Evolutionary conservation across 2,329 filamentous ascomycete species (phyloP).

Genomic region (Xylariaceae sp.): DNA sequence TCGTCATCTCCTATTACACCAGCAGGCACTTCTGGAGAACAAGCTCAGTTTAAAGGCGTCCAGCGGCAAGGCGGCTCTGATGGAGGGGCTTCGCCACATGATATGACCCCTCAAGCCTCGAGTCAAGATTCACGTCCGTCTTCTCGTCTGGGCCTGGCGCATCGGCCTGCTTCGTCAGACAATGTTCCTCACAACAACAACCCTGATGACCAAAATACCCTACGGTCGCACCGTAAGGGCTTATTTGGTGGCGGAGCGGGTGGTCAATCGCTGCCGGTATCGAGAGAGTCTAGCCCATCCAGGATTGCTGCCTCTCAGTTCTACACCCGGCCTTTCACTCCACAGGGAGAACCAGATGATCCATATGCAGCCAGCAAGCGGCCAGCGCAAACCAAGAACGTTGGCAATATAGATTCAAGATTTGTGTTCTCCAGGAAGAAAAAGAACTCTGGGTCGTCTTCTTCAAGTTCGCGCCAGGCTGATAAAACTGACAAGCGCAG

Average conservation of each 20-base stretch:
- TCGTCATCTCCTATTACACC: slow-evolving; percentile 87
- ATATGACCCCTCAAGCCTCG: slow-evolving; percentile 66
- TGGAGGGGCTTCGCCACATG: slow-evolving; percentile 30
- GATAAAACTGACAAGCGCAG: slow-evolving; percentile 46
- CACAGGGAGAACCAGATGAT: slow-evolving; percentile 73
- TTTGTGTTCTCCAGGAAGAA: slow-evolving; percentile 81
- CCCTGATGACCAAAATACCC: slow-evolving; percentile 30
- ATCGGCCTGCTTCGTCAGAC: slow-evolving; percentile 40
- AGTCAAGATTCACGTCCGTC: slow-evolving; percentile 46
- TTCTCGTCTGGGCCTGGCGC: slow-evolving; percentile 35
- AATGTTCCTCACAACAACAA: slow-evolving; percentile 38
- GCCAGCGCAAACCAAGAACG: slow-evolving; percentile 60
- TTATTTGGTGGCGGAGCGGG: slow-evolving; percentile 47
- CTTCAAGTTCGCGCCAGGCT: slow-evolving; percentile 43
- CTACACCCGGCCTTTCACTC: slow-evolving; percentile 71
- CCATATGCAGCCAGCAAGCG: slow-evolving; percentile 82
- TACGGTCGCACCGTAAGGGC: slow-evolving; percentile 43
- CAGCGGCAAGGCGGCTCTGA: slow-evolving; percentile 21
- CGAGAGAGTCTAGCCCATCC: slow-evolving; percentile 60
- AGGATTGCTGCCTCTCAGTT: slow-evolving; percentile 56
- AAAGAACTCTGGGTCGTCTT: slow-evolving; percentile 54
- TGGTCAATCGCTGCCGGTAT: slow-evolving; percentile 49
- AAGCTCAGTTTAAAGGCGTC: slow-evolving; percentile 24
- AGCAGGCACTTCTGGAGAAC: slow-evolving; percentile 57
- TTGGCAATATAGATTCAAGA: slow-evolving; percentile 64